phyloP scores from a whole-genome alignment of 2,329 filamentous ascomycete genomes.

The Botryotinia globosa region DNA sequence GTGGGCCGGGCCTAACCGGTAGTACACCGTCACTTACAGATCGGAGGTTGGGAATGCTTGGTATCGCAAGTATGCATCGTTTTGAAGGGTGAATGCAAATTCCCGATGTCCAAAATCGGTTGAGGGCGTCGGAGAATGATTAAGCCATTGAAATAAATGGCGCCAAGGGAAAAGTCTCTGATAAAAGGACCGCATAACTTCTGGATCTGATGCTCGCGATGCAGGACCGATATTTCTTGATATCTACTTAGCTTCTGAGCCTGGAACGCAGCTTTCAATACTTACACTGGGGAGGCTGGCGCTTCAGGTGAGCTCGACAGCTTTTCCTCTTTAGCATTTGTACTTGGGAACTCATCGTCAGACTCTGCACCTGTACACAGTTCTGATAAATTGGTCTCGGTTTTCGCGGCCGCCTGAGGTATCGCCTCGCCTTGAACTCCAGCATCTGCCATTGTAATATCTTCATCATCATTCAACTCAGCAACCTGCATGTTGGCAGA shows the following conservation, averaged over 20 bases:
- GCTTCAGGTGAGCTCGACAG: constrained; percentile 45
- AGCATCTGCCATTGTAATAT: constrained; percentile 34
- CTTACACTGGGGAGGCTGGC: constrained; percentile 47
- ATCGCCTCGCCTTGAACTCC: constrained; percentile 18
- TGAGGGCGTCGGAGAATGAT: constrained; percentile 82
- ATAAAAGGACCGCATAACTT: constrained; percentile 91
- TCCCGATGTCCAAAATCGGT: constrained; percentile 91
- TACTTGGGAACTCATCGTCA: constrained; percentile 60
- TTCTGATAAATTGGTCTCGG: constrained; percentile 53
- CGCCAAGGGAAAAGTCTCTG: constrained; percentile 94
- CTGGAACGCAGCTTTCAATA: neutral
- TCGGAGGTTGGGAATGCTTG: constrained; percentile 72
- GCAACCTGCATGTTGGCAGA: constrained; percentile 22
- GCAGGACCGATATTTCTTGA: constrained; percentile 40
- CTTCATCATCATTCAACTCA: constrained; percentile 26
- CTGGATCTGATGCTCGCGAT: constrained; percentile 64
- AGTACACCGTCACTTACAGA: constrained; percentile 43
- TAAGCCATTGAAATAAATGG: constrained; percentile 95
- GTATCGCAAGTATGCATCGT: constrained; percentile 89
- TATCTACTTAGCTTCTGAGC: constrained; percentile 15
- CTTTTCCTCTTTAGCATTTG: constrained; percentile 41
- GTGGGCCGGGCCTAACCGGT: neutral
- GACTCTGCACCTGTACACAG: constrained; percentile 58
- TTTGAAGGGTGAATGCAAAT: constrained; percentile 92
- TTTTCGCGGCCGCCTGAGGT: constrained; percentile 22